Conservation (phyloP, 805 yeast species). For the Saccharomycopsis olivae region DNA sequence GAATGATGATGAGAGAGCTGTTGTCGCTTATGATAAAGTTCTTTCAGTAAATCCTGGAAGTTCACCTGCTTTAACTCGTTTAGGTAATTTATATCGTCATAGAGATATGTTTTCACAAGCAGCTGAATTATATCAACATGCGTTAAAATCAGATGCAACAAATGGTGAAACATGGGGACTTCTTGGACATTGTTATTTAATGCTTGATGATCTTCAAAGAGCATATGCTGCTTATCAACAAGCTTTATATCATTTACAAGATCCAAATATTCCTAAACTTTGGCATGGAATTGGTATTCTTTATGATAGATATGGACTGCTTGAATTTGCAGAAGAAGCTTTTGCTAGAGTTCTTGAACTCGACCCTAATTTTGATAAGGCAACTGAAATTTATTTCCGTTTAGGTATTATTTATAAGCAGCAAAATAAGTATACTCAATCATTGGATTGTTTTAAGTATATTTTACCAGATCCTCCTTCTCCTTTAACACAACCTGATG, state of each 20-base stretch:
- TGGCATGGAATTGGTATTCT: constrained; percentile 99
- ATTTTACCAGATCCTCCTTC: constrained; percentile 87
- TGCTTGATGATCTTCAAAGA: constrained; percentile 91
- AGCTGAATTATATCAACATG: constrained; percentile 86
- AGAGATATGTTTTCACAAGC: constrained; percentile 90
- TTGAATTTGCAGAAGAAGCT: constrained; percentile 98
- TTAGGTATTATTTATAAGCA: constrained; percentile 94
- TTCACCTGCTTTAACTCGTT: constrained; percentile 71
- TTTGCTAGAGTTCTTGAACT: constrained; percentile 90
- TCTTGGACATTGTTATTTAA: constrained; percentile 89
- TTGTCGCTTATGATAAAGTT: constrained; percentile 80
- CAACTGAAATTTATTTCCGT: constrained; percentile 91
- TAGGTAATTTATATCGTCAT: constrained; percentile 82
- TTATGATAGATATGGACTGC: constrained; percentile 90
- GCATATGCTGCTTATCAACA: constrained; percentile 97
- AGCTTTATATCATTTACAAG: constrained; percentile 81
- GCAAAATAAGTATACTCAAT: constrained; percentile 77
- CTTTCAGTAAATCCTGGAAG: constrained; percentile 81
- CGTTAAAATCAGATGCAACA: constrained; percentile 69
- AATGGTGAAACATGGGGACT: constrained; percentile 97
- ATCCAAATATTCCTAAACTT: constrained; percentile 90
- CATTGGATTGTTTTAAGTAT: constrained; percentile 90
- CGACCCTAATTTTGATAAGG: constrained; percentile 94
- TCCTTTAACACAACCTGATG: constrained; percentile 92
- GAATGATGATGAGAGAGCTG: constrained; percentile 83